These are phyloP conservation scores for Pyricularia sp. DNA, from an alignment of 2,329 filamentous ascomycete species.

Conservation along the genomic window DNA sequence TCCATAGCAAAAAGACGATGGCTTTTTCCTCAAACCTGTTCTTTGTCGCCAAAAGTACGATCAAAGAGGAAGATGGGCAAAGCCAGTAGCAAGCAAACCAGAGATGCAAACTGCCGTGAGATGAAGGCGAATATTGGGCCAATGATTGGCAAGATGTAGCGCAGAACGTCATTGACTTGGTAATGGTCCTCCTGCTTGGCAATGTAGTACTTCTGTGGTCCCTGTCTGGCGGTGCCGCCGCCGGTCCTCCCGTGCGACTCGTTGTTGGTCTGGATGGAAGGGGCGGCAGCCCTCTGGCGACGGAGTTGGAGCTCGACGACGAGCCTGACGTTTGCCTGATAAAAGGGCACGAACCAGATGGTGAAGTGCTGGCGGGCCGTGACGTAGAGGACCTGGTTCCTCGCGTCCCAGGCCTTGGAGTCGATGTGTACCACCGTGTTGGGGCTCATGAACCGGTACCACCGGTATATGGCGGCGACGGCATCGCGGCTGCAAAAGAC, in stretches of 20 bases:
- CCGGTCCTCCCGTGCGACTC: neutral
- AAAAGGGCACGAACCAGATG: slow-evolving; percentile 69
- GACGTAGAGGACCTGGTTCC: slow-evolving; percentile 60
- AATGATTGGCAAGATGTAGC: slow-evolving; percentile 57
- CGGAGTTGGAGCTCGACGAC: slow-evolving; percentile 53
- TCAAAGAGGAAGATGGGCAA: neutral
- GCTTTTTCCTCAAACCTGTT: neutral
- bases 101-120: slow-evolving; percentile 44
- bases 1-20: too few species aligned
- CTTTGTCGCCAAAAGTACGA: neutral
- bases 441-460: slow-evolving; percentile 79
- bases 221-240: slow-evolving; percentile 5
- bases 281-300: slow-evolving; percentile 16
- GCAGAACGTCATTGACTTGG: slow-evolving; percentile 64
- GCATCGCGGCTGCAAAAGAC: slow-evolving; percentile 54
- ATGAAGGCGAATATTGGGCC: slow-evolving; percentile 38
- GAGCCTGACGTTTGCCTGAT: slow-evolving; percentile 57
- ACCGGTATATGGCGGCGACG: slow-evolving; percentile 63
- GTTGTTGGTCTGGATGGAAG: neutral
- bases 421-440: slow-evolving; percentile 59
- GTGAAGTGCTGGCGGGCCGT: slow-evolving; percentile 66
- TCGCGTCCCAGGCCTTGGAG: slow-evolving; percentile 57
- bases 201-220: slow-evolving; percentile 55
- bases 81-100: slow-evolving; percentile 43
- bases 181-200: slow-evolving; percentile 72